A percentile compares a stretch with the other conserved stretches of the same genome.
Conservation (phyloP, 73 alveolate genomes). For the Blepharisma stoltei region DNA sequence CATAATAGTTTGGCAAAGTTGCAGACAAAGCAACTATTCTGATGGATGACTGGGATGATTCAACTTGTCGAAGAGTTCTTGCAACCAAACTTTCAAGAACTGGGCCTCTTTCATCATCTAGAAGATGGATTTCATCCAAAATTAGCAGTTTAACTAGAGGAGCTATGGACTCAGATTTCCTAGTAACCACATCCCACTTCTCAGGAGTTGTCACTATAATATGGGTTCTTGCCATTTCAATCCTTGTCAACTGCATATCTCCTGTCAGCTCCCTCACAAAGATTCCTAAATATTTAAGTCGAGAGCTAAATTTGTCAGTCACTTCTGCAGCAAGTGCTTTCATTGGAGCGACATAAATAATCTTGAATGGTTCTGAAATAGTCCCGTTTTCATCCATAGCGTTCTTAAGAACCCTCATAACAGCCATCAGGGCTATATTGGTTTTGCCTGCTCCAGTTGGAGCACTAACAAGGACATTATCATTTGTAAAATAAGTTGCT, state of each 20-base stretch:
- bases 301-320: slow-evolving; percentile 77
- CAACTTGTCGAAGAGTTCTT: slow-evolving; percentile 88
- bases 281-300: slow-evolving; percentile 86
- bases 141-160: slow-evolving; percentile 83
- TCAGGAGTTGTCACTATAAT: slow-evolving; percentile 99
- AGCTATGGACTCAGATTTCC: slow-evolving; percentile 85
- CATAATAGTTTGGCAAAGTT: slow-evolving; percentile 98
- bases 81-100: slow-evolving; percentile 99
- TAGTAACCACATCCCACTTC: slow-evolving; percentile 99
- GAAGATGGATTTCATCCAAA: slow-evolving; percentile 98
- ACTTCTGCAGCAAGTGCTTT: slow-evolving; percentile 98
- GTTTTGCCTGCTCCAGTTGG: slow-evolving; percentile 99
- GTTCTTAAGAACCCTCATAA: slow-evolving; percentile 79
- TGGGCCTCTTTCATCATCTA: slow-evolving; percentile 99
- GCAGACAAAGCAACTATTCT: slow-evolving; percentile 98
- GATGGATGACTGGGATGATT: slow-evolving; percentile 72
- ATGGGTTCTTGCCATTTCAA: slow-evolving; percentile 94
- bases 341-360: slow-evolving; percentile 95
- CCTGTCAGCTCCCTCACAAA: slow-evolving; percentile 98
- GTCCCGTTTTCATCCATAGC: slow-evolving; percentile 68
- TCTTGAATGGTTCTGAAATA: slow-evolving; percentile 76
- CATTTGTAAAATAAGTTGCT: slow-evolving; percentile 83
- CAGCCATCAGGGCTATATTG: slow-evolving; percentile 90
- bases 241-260: slow-evolving; percentile 93
- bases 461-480: slow-evolving; percentile 90